A percentile compares a stretch with the other conserved stretches of the same genome.
These are phyloP conservation scores for Dysphania ambrosioides DNA, from an alignment of 148 eudicot species.

Conservation along the genomic window DNA sequence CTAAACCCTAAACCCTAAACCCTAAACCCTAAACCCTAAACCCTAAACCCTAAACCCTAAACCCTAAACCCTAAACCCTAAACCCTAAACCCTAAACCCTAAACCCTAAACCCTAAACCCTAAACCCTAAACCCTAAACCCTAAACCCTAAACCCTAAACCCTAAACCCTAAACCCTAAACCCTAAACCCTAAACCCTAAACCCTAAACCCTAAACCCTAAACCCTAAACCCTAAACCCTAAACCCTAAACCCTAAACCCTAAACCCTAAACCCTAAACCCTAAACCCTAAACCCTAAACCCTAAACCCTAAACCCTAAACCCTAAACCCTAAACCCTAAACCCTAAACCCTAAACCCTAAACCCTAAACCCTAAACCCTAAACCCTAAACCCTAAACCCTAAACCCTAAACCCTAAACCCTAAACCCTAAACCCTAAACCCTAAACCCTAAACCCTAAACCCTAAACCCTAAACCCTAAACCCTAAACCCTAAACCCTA, in stretches of 20 bases:
- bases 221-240: background rate
- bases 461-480: slow-evolving; percentile 21
- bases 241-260: slow-evolving; percentile 9
- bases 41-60: background rate
- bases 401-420: slow-evolving; percentile 19
- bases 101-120: slow-evolving; percentile 14
- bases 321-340: slow-evolving; percentile 13
- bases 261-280: slow-evolving; percentile 1
- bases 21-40: slow-evolving; percentile 10
- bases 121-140: slow-evolving; percentile 15
- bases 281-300: slow-evolving; percentile 7
- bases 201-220: slow-evolving; percentile 9
- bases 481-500: slow-evolving; percentile 26
- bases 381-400: slow-evolving; percentile 3
- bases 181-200: background rate
- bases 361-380: slow-evolving; percentile 9
- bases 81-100: slow-evolving; percentile 19
- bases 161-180: background rate
- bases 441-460: slow-evolving; percentile 25
- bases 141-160: background rate
- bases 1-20: too few species aligned
- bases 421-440: slow-evolving; percentile 20
- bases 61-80: slow-evolving; percentile 16
- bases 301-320: slow-evolving; percentile 12
- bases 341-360: slow-evolving; percentile 12